phyloP scores from a whole-genome alignment of 2,329 filamentous ascomycete species.

The Fusarium succisae region DNA sequence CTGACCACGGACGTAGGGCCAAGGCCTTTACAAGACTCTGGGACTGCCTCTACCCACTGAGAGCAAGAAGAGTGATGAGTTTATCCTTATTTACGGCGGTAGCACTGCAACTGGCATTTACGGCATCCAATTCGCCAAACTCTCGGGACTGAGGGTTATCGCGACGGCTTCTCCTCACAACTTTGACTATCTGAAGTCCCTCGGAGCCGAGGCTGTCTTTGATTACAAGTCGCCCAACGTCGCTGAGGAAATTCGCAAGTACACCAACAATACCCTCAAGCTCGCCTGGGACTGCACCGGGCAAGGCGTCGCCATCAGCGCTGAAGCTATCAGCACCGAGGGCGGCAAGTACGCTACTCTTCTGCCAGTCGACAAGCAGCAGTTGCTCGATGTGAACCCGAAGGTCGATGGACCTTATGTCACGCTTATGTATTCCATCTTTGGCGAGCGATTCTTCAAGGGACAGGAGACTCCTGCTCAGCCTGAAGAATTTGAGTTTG shows the following conservation, averaged over 20 bases:
- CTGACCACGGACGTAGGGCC: slow-evolving; percentile 39
- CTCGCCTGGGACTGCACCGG: slow-evolving; percentile 41
- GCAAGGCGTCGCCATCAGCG: background rate
- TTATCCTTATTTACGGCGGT: slow-evolving; percentile 55
- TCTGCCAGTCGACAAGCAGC: background rate
- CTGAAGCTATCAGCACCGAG: slow-evolving; percentile 1
- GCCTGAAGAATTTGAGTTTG: slow-evolving; percentile 14
- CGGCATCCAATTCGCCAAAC: slow-evolving; percentile 53
- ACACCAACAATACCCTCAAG: slow-evolving; percentile 35
- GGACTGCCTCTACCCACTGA: slow-evolving; percentile 56
- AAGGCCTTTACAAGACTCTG: slow-evolving; percentile 58
- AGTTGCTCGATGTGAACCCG: background rate
- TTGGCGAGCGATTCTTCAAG: slow-evolving; percentile 8
- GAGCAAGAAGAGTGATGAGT: slow-evolving; percentile 48
- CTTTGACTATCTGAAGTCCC: slow-evolving; percentile 46
- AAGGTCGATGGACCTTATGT: slow-evolving; percentile 7
- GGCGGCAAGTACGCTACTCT: slow-evolving; percentile 14
- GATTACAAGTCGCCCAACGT: slow-evolving; percentile 52
- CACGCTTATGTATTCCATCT: slow-evolving; percentile 16
- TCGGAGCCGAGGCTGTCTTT: slow-evolving; percentile 56
- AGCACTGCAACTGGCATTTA: slow-evolving; percentile 66
- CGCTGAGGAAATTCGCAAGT: slow-evolving; percentile 39
- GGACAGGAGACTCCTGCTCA: background rate
- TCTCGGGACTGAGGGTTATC: slow-evolving; percentile 49
- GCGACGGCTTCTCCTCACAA: slow-evolving; percentile 50